Base-by-base conservation (phyloP, 2,329 filamentous ascomycete species). In the Cladophialophora yegresii region DNA sequence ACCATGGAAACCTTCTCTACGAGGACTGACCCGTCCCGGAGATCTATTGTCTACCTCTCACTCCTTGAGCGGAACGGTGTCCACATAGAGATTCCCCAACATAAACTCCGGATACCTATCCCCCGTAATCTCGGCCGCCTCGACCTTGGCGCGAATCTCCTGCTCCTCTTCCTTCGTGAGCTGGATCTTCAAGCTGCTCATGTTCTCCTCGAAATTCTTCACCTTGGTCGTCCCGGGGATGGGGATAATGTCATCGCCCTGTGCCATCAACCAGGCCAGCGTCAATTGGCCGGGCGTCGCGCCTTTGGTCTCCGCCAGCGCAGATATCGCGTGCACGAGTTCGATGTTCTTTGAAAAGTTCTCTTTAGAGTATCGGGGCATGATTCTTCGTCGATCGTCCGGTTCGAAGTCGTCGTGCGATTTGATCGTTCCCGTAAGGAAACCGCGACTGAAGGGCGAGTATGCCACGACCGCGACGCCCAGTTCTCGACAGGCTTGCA, bases 391-490 rank as follows among this genome's bases (percentile, higher is more conserved):
- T 56, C 81, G 69, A 63, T 84, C 82, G 28, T 75, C 78, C 43
- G 79, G 74, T 0, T 78, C 78, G 47, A 84, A 74, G 64, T 85
- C 82, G 5, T 78, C 72, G 4, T 72, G 79, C 61, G 76, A 80
- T 69, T 84, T 77, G 26, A 67, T 57, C 58, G 80, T 73, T 4
- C 82, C 82, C 0, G 82, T 81, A 47, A 85, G 71, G 68, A 85
- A 83, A 0, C 86, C 86, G 9, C 81, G 77, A 20, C 85, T 83
- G 1, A 88, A 78, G 2, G 86, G 85, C 47, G 83, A 84, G 76
- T 88, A 87, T 2, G 82, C 82, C 3, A 86, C 74, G 32, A 88
- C 76, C 0, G 85, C 84, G 59, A 88, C 87, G n/a, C 78, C 76
- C 1, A 85, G 75, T 72, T 87, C 83, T 1, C 78, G 81, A 66